Percentiles rank a stretch among this genome's conserved stretches.
These are phyloP conservation scores for Afroboletus lepidellus DNA, from an alignment of 1,284 basidiomycete genomes.

Conservation along the genomic window DNA sequence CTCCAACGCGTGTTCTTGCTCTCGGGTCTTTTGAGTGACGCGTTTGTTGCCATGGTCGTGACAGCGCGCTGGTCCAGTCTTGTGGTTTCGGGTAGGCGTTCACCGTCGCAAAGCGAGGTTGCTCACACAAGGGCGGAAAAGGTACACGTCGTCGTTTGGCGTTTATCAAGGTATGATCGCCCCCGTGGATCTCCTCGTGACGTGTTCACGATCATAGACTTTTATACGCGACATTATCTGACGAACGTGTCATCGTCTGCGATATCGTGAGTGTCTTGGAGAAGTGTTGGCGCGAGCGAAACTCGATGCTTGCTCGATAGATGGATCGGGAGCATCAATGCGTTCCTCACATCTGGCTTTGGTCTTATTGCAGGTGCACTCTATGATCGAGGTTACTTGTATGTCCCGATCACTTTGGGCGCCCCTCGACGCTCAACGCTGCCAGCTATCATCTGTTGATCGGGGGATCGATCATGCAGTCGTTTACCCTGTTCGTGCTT, in stretches of 20 bases:
- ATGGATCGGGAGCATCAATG: constrained; percentile 33
- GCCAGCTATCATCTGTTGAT: constrained; percentile 32
- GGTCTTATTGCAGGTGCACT: constrained; percentile 22
- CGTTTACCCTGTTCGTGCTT: constrained; percentile 32
- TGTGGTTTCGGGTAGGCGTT: constrained; percentile 28
- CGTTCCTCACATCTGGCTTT: constrained; percentile 9
- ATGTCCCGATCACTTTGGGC: constrained; percentile 2
- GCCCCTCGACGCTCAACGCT: background rate
- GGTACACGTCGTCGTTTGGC: constrained; percentile 28
- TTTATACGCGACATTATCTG: constrained; percentile 33
- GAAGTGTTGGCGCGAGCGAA: background rate
- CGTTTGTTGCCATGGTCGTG: background rate
- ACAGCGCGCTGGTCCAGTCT: constrained; percentile 23
- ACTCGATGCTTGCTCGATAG: constrained; percentile 13
- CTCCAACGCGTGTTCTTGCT: background rate
- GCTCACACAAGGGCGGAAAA: constrained; percentile 6
- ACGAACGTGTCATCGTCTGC: constrained; percentile 26
- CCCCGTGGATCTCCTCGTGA: background rate
- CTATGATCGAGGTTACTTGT: constrained; percentile 35
- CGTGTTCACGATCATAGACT: constrained; percentile 19
- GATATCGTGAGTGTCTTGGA: constrained; percentile 28
- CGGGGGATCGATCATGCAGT: constrained; percentile 26
- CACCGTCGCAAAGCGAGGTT: background rate
- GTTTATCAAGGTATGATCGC: constrained; percentile 32
- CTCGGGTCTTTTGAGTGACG: background rate